These are phyloP conservation scores for Thinopyrum elongatum DNA, from an alignment of 176 grass and related monocot species.

Conservation along the genomic window DNA sequence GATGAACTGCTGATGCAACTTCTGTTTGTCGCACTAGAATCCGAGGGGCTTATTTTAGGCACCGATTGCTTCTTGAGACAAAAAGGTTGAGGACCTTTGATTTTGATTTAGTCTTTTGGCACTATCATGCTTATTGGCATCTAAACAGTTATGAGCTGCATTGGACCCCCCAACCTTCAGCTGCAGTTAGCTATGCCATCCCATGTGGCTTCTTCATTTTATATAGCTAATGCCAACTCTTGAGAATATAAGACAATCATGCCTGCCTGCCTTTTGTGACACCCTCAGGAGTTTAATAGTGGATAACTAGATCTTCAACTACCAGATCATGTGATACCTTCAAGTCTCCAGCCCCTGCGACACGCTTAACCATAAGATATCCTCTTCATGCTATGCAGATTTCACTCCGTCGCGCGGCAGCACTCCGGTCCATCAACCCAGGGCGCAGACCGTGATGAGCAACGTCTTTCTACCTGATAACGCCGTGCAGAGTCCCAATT, in stretches of 20 bases:
- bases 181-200: constrained; percentile 12
- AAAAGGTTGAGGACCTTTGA: constrained; percentile 29
- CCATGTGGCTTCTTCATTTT: constrained; percentile 23
- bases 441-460: constrained; percentile 38
- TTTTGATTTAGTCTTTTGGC: constrained; percentile 23
- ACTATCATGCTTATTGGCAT: constrained; percentile 28
- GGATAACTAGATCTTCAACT: not conserved
- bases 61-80: constrained; percentile 36
- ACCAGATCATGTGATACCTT: constrained; percentile 9
- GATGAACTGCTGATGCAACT: constrained; percentile 22
- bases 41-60: constrained; percentile 25
- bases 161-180: no score
- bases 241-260: not conserved
- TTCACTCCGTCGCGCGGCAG: constrained; percentile 92
- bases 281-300: constrained; percentile 14
- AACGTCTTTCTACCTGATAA: constrained; percentile 39
- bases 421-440: constrained; percentile 65
- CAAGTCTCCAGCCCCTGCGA: not conserved
- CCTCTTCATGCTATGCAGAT: constrained; percentile 40
- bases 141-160: constrained; percentile 4
- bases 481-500: constrained; percentile 28
- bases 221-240: not conserved
- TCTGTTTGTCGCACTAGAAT: constrained; percentile 24
- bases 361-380: not conserved
- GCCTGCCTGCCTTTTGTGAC: constrained; percentile 8